Conservation (phyloP, 2,329 filamentous ascomycete genomes). For the Penicillium thymicola region DNA sequence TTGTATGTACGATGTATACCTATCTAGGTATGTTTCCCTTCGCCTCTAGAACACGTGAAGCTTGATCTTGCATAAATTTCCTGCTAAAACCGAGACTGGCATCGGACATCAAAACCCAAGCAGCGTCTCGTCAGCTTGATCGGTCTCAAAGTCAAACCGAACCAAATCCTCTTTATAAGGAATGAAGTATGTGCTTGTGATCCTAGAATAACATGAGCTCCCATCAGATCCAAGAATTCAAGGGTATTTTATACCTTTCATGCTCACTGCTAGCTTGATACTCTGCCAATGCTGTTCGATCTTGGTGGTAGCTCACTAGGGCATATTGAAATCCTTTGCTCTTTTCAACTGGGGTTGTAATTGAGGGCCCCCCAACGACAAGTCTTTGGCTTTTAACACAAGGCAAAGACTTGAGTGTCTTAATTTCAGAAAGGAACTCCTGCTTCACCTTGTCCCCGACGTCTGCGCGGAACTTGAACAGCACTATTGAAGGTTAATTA, state of each 20-base stretch:
- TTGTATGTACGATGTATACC: not conserved
- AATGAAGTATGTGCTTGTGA: constrained; percentile 51
- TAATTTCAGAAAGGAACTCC: constrained; percentile 48
- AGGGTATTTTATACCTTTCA: constrained; percentile 38
- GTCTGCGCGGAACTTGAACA: constrained; percentile 50
- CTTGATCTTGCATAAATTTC: not conserved
- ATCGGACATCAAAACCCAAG: constrained; percentile 12
- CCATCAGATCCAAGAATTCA: not conserved
- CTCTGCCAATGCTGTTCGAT: constrained; percentile 45
- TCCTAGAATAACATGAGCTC: constrained; percentile 32
- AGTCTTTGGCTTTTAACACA: constrained; percentile 51
- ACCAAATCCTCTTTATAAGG: constrained; percentile 54
- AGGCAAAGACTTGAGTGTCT: constrained; percentile 48
- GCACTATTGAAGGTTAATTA: constrained; percentile 34
- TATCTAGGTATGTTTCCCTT: too few species aligned
- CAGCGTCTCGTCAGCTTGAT: constrained; percentile 33
- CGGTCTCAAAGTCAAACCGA: constrained; percentile 54
- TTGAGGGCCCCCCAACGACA: constrained; percentile 52
- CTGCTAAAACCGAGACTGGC: not conserved
- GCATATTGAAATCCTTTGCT: constrained; percentile 55
- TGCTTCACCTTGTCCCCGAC: constrained; percentile 44
- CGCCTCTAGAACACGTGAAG: not conserved
- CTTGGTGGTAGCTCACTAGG: constrained; percentile 52
- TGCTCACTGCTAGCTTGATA: constrained; percentile 56
- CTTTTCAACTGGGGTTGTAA: constrained; percentile 51